A percentile compares a stretch with the other conserved stretches of the same genome.
phyloP scores from a whole-genome alignment of 2,329 filamentous ascomycete genomes.

The Ilyonectria sp. region DNA sequence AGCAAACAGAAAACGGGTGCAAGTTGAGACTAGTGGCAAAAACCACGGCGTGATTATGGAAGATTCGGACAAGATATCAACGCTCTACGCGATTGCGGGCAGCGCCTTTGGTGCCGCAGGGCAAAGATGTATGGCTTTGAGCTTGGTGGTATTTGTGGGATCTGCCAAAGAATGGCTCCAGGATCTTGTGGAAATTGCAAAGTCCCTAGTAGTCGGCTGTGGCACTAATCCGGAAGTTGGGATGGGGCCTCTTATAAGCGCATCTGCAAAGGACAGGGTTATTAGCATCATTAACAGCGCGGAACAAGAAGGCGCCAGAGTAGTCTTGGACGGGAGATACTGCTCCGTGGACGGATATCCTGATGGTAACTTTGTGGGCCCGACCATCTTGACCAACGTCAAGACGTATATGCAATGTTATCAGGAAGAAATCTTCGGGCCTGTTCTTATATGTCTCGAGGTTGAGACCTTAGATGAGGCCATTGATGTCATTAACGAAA shows the following conservation, averaged over 20 bases:
- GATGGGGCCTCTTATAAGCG: slow-evolving; percentile 44
- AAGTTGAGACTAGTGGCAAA: slow-evolving; percentile 79
- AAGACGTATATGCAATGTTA: slow-evolving; percentile 38
- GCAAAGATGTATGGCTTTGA: slow-evolving; percentile 79
- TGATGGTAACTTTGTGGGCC: slow-evolving; percentile 43
- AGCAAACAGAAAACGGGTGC: slow-evolving; percentile 78
- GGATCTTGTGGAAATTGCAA: slow-evolving; percentile 74
- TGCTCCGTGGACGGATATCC: slow-evolving; percentile 40
- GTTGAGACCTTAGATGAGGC: slow-evolving; percentile 46
- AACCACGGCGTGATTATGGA: slow-evolving; percentile 78
- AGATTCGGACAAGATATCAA: slow-evolving; percentile 78
- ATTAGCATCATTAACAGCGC: slow-evolving; percentile 41
- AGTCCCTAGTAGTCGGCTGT: slow-evolving; percentile 58
- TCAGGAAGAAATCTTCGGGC: slow-evolving; percentile 51
- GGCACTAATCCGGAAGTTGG: slow-evolving; percentile 37
- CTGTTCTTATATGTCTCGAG: slow-evolving; percentile 42
- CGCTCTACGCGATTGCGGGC: slow-evolving; percentile 76
- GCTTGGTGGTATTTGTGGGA: slow-evolving; percentile 75
- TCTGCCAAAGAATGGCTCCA: slow-evolving; percentile 77
- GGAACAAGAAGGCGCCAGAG: slow-evolving; percentile 39
- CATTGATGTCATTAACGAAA: slow-evolving; percentile 50
- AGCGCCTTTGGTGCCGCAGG: slow-evolving; percentile 79
- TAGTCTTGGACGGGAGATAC: slow-evolving; percentile 44
- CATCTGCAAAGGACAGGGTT: slow-evolving; percentile 37
- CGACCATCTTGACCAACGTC: slow-evolving; percentile 27